Evolutionary conservation across 2,329 filamentous ascomycete genomes (phyloP).

Genomic region (Colletotrichum horii): DNA sequence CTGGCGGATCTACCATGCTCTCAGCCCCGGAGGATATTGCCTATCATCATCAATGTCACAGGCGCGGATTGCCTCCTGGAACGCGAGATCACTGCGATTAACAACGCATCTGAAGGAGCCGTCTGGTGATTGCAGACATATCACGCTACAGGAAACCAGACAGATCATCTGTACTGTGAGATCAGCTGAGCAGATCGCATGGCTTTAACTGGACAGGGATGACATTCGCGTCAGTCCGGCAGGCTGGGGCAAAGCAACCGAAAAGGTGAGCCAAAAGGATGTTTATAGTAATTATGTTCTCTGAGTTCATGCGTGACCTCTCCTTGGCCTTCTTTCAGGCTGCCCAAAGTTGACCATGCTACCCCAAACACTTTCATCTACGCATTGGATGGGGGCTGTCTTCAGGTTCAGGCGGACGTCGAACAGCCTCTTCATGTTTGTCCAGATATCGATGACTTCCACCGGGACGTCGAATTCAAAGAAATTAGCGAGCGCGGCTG

Average conservation of each 20-base stretch:
- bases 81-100: not conserved
- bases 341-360: not conserved
- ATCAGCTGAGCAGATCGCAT: not conserved
- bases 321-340: not conserved
- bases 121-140: not conserved
- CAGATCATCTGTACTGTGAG: not conserved
- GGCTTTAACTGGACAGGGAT: not conserved
- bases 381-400: not conserved
- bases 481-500: not conserved
- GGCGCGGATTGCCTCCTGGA: not conserved
- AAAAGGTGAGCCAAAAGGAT: not conserved
- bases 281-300: not conserved
- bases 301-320: not conserved
- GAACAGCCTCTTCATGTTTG: slow-evolving; percentile 28
- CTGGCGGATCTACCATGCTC: not conserved
- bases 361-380: not conserved
- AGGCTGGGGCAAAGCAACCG: not conserved
- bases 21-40: not conserved
- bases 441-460: slow-evolving; percentile 37
- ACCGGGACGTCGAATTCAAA: slow-evolving; percentile 31
- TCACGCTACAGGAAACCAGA: not conserved
- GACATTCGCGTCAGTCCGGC: not conserved
- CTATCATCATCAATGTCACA: not conserved
- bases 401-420: not conserved
- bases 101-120: not conserved